A percentile compares a stretch with the other conserved stretches of the same genome.
These are phyloP conservation scores for Rhizopus delemar DNA, from an alignment of 371 early-diverging fungal species.

Conservation along the genomic window DNA sequence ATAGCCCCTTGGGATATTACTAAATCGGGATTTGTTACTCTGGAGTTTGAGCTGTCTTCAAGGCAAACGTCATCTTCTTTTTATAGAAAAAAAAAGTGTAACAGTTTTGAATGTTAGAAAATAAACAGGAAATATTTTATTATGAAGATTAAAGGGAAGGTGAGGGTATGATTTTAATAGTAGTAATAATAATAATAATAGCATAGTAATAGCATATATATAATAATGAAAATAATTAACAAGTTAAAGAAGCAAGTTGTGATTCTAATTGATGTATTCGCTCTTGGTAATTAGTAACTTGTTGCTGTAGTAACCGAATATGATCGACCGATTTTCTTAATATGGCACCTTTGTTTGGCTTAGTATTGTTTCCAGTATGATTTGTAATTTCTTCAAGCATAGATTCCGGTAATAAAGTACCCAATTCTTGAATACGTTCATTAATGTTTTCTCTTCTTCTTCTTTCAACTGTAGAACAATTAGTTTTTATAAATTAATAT, in stretches of 20 bases:
- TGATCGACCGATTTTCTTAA: conserved; percentile 90
- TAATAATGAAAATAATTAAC: neutral
- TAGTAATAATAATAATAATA: too few species aligned
- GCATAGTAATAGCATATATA: too few species aligned
- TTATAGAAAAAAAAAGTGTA: too few species aligned
- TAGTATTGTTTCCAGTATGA: conserved; percentile 42
- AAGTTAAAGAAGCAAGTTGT: conserved; percentile 19
- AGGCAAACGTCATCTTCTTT: too few species aligned
- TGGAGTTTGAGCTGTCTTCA: too few species aligned
- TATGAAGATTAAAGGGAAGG: too few species aligned
- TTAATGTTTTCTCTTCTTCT: conserved; percentile 96
- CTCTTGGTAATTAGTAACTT: conserved; percentile 53
- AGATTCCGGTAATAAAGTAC: conserved; percentile 78
- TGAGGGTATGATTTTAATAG: too few species aligned
- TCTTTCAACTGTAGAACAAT: conserved; percentile 72
- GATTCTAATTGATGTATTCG: conserved; percentile 76
- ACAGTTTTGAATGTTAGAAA: too few species aligned
- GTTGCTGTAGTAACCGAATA: conserved; percentile 72
- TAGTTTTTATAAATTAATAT: neutral
- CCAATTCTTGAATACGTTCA: conserved; percentile 93
- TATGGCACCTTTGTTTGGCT: conserved; percentile 85
- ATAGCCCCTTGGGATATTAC: too few species aligned
- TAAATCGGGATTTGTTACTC: too few species aligned
- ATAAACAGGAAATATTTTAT: too few species aligned
- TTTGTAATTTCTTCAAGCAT: conserved; percentile 61